These are phyloP conservation scores for Sporisorium graminicola DNA, from an alignment of 1,284 basidiomycete genomes.

Conservation along the genomic window DNA sequence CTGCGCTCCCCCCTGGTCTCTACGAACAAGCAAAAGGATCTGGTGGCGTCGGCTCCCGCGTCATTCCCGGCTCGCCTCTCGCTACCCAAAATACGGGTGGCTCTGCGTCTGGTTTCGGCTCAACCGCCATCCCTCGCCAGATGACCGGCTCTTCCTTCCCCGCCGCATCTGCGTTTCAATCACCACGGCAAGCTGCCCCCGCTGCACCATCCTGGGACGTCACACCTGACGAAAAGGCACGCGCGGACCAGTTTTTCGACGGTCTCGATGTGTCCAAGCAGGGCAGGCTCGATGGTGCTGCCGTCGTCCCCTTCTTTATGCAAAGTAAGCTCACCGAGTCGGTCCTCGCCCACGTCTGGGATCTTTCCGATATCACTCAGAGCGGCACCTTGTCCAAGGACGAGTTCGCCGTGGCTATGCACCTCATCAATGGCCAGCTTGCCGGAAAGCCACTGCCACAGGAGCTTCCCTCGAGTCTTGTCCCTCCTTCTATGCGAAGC, in stretches of 20 bases:
- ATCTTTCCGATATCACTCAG: constrained; percentile 90
- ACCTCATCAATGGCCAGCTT: constrained; percentile 89
- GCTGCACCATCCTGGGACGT: constrained; percentile 81
- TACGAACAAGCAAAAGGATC: constrained; percentile 79
- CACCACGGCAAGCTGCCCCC: constrained; percentile 70
- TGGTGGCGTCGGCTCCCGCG: constrained; percentile 37
- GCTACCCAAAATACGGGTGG: constrained; percentile 57
- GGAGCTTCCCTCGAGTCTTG: constrained; percentile 78
- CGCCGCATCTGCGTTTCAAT: constrained; percentile 73
- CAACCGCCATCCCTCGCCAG: constrained; percentile 40
- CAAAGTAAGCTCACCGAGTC: constrained; percentile 88
- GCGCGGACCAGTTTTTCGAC: constrained; percentile 85
- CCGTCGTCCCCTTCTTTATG: constrained; percentile 95
- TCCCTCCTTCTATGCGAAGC: constrained; percentile 83
- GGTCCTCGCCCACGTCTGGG: constrained; percentile 92
- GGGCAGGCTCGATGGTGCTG: constrained; percentile 90
- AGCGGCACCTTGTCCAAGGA: constrained; percentile 89
- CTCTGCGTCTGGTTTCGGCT: constrained; percentile 46
- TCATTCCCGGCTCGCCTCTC: constrained; percentile 45
- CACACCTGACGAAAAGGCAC: constrained; percentile 82
- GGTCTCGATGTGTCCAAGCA: constrained; percentile 81
- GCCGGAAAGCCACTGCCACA: constrained; percentile 82
- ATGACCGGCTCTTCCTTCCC: constrained; percentile 50
- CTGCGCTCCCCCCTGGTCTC: constrained; percentile 84
- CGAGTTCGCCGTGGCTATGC: constrained; percentile 95